Base-by-base conservation (phyloP, 805 yeast genomes). In the Pichia insulana region DNA sequence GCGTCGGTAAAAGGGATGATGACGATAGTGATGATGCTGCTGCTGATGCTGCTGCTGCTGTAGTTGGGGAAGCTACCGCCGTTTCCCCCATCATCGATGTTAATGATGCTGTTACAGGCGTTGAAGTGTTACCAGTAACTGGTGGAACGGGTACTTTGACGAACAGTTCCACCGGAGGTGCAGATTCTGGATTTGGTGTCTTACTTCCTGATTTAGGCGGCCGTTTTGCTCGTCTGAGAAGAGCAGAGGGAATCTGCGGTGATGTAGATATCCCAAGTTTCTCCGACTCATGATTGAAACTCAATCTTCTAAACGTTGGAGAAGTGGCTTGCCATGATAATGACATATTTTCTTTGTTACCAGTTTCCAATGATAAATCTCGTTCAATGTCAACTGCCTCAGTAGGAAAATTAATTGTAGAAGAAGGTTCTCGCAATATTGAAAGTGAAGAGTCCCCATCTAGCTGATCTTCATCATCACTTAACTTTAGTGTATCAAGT, bases 241-340 rank as follows among this genome's bases (percentile, higher is more conserved):
- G 63, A 36, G 75, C 75, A 28, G 74, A 73, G 0, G 87, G 87
- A 3, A 80, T 79, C 50, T 80, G 83, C 1, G 87, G 87, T 2
- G 85, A 79, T 4, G 76, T 78, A 1, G 80, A 73, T 19, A 78
- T 57, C 18, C 80, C 72, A 6, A 74, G 53, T 19, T 37, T 71
- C 69, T 50, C 68, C 31, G 71, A 7, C 32, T 31, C 16, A 20
- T 32, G 6, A 34, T 16, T 4, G 37, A 36, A 18, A 42, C 18
- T n/a, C 22, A 26, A 36, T 7, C 17, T 34, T 34, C 19, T 26
- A 25, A 27, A 39, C 12, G 19, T 25, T 11, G 12, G 34, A 7
- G 35, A 18, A 12, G 35, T 16, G 31, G 36, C n/a, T 36, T 35
- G 13, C 30, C 17, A 20, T 33, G 20, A 28, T 11, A 12, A 4